phyloP scores from a whole-genome alignment of 2,329 filamentous ascomycete genomes.

The Atkinsonella texensis region DNA sequence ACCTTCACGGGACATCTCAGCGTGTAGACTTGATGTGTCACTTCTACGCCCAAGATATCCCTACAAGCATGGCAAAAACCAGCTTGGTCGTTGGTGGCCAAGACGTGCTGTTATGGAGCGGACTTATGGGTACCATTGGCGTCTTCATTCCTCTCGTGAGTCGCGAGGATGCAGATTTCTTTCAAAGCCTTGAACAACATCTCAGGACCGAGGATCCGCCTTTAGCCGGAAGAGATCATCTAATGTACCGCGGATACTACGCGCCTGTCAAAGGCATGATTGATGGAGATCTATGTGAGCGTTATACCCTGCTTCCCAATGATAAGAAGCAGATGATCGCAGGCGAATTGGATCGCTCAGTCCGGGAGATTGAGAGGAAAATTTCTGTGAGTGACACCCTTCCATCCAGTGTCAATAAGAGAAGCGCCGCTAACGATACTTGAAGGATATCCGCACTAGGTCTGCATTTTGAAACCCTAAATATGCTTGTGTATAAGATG shows the following conservation, averaged over 20 bases:
- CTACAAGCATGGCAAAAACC: conserved; percentile 80
- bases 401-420: background rate
- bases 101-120: conserved; percentile 85
- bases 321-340: conserved; percentile 96
- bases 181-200: conserved; percentile 85
- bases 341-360: conserved; percentile 78
- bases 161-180: conserved; percentile 93
- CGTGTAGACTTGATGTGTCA: conserved; percentile 77
- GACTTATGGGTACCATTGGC: conserved; percentile 86
- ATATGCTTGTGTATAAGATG: background rate
- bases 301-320: conserved; percentile 69
- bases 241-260: conserved; percentile 94
- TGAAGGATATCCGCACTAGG: conserved; percentile 44
- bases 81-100: conserved; percentile 83
- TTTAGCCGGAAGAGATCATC: conserved; percentile 81
- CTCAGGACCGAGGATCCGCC: conserved; percentile 78
- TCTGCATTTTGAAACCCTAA: conserved; percentile 39
- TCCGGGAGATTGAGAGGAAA: conserved; percentile 91
- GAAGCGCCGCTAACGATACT: conserved; percentile 13
- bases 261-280: conserved; percentile 93
- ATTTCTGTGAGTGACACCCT: conserved; percentile 49
- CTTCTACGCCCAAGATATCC: conserved; percentile 84
- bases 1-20: conserved; percentile 81
- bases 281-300: conserved; percentile 91
- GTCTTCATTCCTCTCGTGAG: conserved; percentile 85